A percentile compares a stretch with the other conserved stretches of the same genome.
Evolutionary conservation across 345 rosid species (phyloP).

Genomic region (Aurinia saxatilis): DNA sequence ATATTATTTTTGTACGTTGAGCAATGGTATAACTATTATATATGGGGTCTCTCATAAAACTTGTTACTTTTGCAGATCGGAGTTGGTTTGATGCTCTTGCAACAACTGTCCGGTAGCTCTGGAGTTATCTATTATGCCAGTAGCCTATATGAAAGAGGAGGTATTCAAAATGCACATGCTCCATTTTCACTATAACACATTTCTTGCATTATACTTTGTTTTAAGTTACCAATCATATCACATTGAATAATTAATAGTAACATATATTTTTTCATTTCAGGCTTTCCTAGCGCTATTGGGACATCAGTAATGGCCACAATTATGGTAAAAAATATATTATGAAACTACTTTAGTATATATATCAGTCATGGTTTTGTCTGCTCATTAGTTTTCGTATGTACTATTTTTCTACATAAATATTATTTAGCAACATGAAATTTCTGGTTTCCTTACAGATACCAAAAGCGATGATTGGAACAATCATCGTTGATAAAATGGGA

Average conservation of each 20-base stretch:
- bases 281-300: constrained; percentile 27
- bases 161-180: not conserved
- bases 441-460: constrained; percentile 18
- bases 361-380: too few relatives aligned
- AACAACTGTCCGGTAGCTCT: constrained; percentile 19
- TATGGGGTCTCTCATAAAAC: too few relatives aligned
- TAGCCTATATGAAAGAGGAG: constrained; percentile 21
- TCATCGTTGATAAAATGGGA: constrained; percentile 31
- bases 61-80: constrained; percentile 8
- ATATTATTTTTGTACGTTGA: too few relatives aligned
- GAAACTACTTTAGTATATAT: not conserved
- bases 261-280: not conserved
- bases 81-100: constrained; percentile 27
- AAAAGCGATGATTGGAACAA: constrained; percentile 20
- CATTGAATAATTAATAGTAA: not conserved
- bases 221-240: not conserved
- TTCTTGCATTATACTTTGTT: not conserved
- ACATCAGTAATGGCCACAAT: constrained; percentile 24
- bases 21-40: too few relatives aligned
- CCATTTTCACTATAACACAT: not conserved
- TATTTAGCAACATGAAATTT: not conserved
- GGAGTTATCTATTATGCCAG: constrained; percentile 27
- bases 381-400: too few relatives aligned
- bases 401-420: not conserved
- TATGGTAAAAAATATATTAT: constrained; percentile 6